These are phyloP conservation scores for Nicotiana obtusifolia DNA, from an alignment of 257 asterid genomes.

Conservation along the genomic window DNA sequence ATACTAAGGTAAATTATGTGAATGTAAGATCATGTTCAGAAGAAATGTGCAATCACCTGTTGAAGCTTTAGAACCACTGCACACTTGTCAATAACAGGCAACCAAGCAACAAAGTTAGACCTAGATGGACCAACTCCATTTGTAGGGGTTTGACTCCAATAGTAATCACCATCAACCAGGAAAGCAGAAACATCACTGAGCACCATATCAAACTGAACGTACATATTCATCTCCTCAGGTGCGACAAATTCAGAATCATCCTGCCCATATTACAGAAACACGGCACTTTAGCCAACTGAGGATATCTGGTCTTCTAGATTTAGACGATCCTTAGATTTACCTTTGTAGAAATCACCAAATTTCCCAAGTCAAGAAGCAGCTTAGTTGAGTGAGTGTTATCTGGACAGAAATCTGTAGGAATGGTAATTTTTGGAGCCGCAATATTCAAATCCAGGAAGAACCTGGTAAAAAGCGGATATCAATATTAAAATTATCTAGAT, in stretches of 20 bases:
- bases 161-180: constrained; percentile 88
- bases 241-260: constrained; percentile 61
- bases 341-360: constrained; percentile 76
- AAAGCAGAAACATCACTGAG: constrained; percentile 94
- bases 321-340: constrained; percentile 27
- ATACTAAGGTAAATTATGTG: background rate
- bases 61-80: constrained; percentile 89
- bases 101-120: constrained; percentile 37
- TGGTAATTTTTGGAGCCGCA: constrained; percentile 95
- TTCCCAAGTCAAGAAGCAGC: constrained; percentile 96
- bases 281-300: background rate
- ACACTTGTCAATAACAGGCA: constrained; percentile 91
- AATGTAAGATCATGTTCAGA: constrained; percentile 11
- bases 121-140: constrained; percentile 35
- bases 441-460: constrained; percentile 89
- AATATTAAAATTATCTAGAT: background rate
- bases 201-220: constrained; percentile 80
- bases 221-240: constrained; percentile 71
- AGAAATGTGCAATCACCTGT: constrained; percentile 48
- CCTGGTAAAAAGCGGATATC: constrained; percentile 42
- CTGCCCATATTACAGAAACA: constrained; percentile 37
- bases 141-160: constrained; percentile 54
- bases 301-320: background rate
- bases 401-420: constrained; percentile 84
- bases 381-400: constrained; percentile 73